Evolutionary conservation across 2,329 filamentous ascomycete species (phyloP).

Genomic region (Cercospora sp.): DNA sequence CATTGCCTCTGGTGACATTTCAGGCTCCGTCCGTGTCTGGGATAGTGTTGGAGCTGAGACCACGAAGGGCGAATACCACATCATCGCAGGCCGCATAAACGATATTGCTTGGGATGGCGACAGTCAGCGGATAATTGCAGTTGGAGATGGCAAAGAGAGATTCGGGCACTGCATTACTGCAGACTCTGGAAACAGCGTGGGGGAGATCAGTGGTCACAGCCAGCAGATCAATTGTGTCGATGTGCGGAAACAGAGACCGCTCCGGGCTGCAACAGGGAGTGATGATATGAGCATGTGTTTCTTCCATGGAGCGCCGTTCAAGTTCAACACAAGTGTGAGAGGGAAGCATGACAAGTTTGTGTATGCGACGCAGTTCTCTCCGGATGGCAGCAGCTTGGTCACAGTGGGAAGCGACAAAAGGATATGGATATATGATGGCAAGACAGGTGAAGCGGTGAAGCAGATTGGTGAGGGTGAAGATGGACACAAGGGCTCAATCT

Average conservation of each 20-base stretch:
- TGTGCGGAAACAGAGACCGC: conserved; percentile 84
- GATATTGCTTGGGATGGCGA: conserved; percentile 98
- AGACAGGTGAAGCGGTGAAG: conserved; percentile 80
- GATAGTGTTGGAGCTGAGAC: conserved; percentile 81
- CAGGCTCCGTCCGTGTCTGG: conserved; percentile 87
- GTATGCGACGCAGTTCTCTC: conserved; percentile 83
- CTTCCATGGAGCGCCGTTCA: conserved; percentile 91
- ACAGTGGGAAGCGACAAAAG: conserved; percentile 89
- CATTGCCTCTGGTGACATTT: conserved; percentile 84
- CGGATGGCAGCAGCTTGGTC: conserved; percentile 77
- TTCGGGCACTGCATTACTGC: conserved; percentile 93
- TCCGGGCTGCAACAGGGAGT: conserved; percentile 85
- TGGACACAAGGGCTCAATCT: conserved; percentile 88
- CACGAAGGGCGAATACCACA: conserved; percentile 91
- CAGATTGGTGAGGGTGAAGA: conserved; percentile 70
- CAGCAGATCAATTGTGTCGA: conserved; percentile 88
- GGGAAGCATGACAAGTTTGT: conserved; percentile 86
- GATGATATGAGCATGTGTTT: conserved; percentile 91
- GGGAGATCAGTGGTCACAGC: conserved; percentile 89
- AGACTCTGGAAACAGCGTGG: conserved; percentile 93
- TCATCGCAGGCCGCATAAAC: conserved; percentile 92
- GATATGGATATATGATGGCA: conserved; percentile 95
- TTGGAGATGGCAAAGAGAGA: conserved; percentile 90
- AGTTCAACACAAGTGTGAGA: conserved; percentile 81
- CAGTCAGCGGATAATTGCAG: conserved; percentile 92